phyloP scores from a whole-genome alignment of 1,284 basidiomycete genomes.

The Peniophora sp. region DNA sequence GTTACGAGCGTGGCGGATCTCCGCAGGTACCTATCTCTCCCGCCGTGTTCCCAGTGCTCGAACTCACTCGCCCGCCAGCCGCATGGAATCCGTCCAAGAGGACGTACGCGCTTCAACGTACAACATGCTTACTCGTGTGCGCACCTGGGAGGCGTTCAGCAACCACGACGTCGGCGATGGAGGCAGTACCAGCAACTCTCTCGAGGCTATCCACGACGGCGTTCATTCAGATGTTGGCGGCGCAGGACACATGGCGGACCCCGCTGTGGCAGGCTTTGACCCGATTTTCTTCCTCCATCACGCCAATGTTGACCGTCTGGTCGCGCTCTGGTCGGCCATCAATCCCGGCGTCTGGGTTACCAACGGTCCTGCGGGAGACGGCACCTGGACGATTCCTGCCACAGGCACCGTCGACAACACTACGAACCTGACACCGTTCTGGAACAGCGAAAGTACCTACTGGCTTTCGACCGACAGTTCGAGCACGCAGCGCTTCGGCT shows the following conservation, averaged over 20 bases:
- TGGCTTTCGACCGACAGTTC: slow-evolving; percentile 21
- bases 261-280: slow-evolving; percentile 35
- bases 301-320: slow-evolving; percentile 36
- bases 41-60: background rate
- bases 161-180: slow-evolving; percentile 31
- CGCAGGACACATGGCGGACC: slow-evolving; percentile 37
- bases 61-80: slow-evolving; percentile 1
- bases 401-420: slow-evolving; percentile 20
- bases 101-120: slow-evolving; percentile 27
- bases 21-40: slow-evolving; percentile 17
- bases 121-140: slow-evolving; percentile 29
- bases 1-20: slow-evolving; percentile 23
- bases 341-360: slow-evolving; percentile 31
- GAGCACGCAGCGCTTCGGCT: slow-evolving; percentile 21
- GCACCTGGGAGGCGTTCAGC: slow-evolving; percentile 35
- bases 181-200: slow-evolving; percentile 31
- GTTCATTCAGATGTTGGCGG: slow-evolving; percentile 35
- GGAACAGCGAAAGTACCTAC: slow-evolving; percentile 19
- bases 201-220: slow-evolving; percentile 43
- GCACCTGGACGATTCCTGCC: slow-evolving; percentile 25
- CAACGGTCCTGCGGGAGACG: slow-evolving; percentile 21
- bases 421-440: slow-evolving; percentile 26
- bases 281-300: slow-evolving; percentile 45
- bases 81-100: slow-evolving; percentile 12
- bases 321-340: slow-evolving; percentile 34